Base-by-base conservation (phyloP, 2,329 filamentous ascomycete species). In the Trichoderma oligosporum region DNA sequence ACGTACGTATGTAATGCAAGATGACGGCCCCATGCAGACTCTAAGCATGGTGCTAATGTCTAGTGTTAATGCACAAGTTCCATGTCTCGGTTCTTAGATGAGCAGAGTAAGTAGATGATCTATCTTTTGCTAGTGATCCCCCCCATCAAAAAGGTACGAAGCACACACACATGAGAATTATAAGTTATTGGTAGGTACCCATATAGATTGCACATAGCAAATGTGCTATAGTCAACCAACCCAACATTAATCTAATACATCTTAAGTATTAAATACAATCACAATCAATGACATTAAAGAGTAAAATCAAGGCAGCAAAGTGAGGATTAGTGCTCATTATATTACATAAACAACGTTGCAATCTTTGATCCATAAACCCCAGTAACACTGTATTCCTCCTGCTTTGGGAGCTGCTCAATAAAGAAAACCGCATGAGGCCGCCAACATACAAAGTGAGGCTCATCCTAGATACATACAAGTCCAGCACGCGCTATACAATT, bases 331-430 rank as follows among this genome's bases (percentile, higher is more conserved):
- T 56, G 39, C 47, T 25, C 49, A 56, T 49, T 57, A 48, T 44
- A 59, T 52, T 61, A 61, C 59, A 61, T 61, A 59, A 59, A 55
- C 39, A 45, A 56, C 49, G 36, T 35, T 45, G 45, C 44, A 61
- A 53, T 59, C 57, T 49, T n/a, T 46, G 44, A 57, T 49, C 54
- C 45, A 42, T 31, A 38, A 31, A 57, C 44, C 44, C 22, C 29
- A 14, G 36, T 24, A 51, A 36, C 35, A 57, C 36, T 49, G 29
- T 35, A 36, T 51, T 47, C 12, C n/a, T 24, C 35, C 52, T 24
- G 41, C 31, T 24, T 22, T 27, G 20, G 25, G 46, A 33, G 24
- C 31, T 44, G 38, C 35, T 16, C 36, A 51, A 35, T 51, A 36
- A 49, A n/a, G 45, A 31, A 57, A 56, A 48, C 36, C 36, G 29